Evolutionary conservation across 768 basidiomycete species (phyloP).

Genomic region (Phlebiopsis flavidoalba): DNA sequence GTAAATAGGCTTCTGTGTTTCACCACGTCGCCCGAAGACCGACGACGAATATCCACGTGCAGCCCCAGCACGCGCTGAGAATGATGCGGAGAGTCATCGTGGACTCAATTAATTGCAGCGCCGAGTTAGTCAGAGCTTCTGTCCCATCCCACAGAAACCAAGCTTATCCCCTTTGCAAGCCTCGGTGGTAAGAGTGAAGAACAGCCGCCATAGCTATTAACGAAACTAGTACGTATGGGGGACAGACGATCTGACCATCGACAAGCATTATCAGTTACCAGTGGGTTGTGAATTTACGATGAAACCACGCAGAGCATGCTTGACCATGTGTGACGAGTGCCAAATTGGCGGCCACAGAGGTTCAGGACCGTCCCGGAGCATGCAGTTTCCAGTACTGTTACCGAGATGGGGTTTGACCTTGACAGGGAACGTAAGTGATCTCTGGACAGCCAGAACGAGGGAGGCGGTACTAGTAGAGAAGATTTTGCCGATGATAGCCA

Average conservation of each 20-base stretch:
- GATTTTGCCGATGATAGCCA: conserved; percentile 72
- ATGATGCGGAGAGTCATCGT: conserved; percentile 87
- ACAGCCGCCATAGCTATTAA: conserved; percentile 85
- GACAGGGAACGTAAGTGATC: conserved; percentile 51
- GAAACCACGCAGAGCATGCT: conserved; percentile 88
- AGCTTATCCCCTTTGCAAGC: too few species aligned
- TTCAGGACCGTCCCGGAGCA: conserved; percentile 89
- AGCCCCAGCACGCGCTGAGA: conserved; percentile 74
- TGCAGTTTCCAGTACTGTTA: conserved; percentile 81
- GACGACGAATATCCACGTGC: too few species aligned
- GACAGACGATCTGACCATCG: too few species aligned
- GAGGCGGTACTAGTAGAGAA: conserved; percentile 67
- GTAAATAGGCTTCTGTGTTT: too few species aligned
- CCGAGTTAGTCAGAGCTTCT: too few species aligned
- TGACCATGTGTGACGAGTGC: conserved; percentile 76
- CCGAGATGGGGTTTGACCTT: conserved; percentile 50
- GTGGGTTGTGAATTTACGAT: conserved; percentile 71
- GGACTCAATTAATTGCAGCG: too few species aligned
- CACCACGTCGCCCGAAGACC: too few species aligned
- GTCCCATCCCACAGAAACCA: too few species aligned
- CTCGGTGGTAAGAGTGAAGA: too few species aligned
- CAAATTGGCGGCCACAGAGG: conserved; percentile 77
- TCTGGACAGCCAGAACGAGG: conserved; percentile 55
- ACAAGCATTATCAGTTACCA: too few species aligned
- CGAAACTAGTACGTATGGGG: conserved; percentile 76